phyloP scores from a whole-genome alignment of 2,329 filamentous ascomycete genomes.

The Calonectria pauciramosa region DNA sequence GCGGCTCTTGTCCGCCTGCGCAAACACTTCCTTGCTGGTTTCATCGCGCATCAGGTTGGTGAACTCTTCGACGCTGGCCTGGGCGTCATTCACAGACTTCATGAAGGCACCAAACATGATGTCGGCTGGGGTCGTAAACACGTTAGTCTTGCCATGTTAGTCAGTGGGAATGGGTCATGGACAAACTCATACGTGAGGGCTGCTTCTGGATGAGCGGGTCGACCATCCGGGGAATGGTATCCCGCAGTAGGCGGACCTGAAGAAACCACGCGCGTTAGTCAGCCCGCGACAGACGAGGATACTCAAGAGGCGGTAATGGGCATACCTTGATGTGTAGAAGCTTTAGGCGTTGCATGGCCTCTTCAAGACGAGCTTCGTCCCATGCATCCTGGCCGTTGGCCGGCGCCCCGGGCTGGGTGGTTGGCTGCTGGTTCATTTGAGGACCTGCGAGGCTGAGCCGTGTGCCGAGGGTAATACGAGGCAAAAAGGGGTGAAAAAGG shows the following conservation, averaged over 20 bases:
- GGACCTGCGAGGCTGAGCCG: slow-evolving; percentile 10
- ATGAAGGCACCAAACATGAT: slow-evolving; percentile 62
- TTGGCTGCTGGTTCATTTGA: slow-evolving; percentile 41
- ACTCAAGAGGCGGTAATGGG: slow-evolving; percentile 1
- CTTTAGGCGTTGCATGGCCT: slow-evolving; percentile 65
- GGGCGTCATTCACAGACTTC: slow-evolving; percentile 61
- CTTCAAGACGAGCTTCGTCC: slow-evolving; percentile 65
- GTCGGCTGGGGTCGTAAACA: slow-evolving; percentile 59
- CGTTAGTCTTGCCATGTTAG: slow-evolving; percentile 28
- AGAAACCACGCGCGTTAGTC: slow-evolving; percentile 35
- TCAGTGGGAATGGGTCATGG: slow-evolving; percentile 2
- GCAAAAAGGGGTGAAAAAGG: slow-evolving; percentile 3
- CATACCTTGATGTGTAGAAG: slow-evolving; percentile 68
- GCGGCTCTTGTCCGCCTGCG: slow-evolving; percentile 66
- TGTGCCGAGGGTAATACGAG: neutral
- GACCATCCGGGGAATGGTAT: slow-evolving; percentile 55
- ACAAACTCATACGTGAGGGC: slow-evolving; percentile 61
- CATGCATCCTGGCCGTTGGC: slow-evolving; percentile 50
- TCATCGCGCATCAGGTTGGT: slow-evolving; percentile 61
- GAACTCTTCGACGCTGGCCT: slow-evolving; percentile 66
- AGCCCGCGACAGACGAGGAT: slow-evolving; percentile 26
- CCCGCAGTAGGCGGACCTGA: slow-evolving; percentile 52
- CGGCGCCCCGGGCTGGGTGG: slow-evolving; percentile 35
- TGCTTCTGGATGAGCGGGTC: slow-evolving; percentile 65
- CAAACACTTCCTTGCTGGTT: slow-evolving; percentile 63